Percentiles rank a stretch among this genome's conserved stretches.
Evolutionary conservation across 148 eudicot species (phyloP).

Genomic region (Hydrangea macrophylla): DNA sequence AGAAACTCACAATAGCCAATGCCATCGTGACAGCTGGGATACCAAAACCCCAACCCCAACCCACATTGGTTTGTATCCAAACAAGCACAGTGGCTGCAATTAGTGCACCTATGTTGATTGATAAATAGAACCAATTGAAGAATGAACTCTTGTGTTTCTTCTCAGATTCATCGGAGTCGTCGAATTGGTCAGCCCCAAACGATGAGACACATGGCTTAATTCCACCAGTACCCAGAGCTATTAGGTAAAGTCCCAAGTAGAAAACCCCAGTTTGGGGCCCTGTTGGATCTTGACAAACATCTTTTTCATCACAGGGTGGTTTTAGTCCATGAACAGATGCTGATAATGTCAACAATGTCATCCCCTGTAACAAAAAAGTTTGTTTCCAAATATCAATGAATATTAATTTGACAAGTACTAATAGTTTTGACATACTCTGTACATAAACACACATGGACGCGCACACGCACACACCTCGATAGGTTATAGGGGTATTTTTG

Average conservation of each 20-base stretch:
- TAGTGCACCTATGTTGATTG: constrained; percentile 20
- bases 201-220: constrained; percentile 27
- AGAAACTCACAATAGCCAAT: constrained; percentile 12
- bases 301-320: constrained; percentile 10
- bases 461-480: too few relatives aligned
- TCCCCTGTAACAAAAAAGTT: constrained; percentile 22
- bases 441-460: too few relatives aligned
- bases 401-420: too few relatives aligned
- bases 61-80: constrained; percentile 25
- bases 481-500: too few relatives aligned
- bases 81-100: constrained; percentile 22
- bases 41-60: constrained; percentile 26
- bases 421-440: too few relatives aligned
- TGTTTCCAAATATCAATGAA: too few relatives aligned
- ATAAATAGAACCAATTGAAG: too few relatives aligned
- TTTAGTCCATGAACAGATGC: constrained; percentile 23
- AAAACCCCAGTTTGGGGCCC: constrained; percentile 6
- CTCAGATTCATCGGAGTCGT: constrained; percentile 15
- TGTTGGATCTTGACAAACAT: constrained; percentile 18
- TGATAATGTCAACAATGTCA: constrained; percentile 16
- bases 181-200: constrained; percentile 24
- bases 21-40: constrained; percentile 25
- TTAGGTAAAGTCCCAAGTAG: constrained; percentile 18
- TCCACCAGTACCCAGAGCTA: constrained; percentile 24
- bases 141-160: constrained; percentile 11